Conservation (phyloP, 352 stramenopile species). For the Phytophthora agathidicida region DNA sequence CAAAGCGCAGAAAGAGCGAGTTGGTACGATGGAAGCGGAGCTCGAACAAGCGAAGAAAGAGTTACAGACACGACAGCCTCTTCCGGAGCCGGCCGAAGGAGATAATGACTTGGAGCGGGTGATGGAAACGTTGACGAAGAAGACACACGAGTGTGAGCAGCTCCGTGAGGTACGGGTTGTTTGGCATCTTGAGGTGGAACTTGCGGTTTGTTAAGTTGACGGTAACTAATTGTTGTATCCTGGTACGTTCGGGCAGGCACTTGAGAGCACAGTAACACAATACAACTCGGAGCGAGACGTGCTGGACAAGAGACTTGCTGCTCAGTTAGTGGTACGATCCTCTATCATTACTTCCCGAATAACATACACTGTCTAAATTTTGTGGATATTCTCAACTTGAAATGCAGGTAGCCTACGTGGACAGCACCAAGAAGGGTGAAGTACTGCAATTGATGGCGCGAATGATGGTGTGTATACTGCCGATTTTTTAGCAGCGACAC, state of each 20-base stretch:
- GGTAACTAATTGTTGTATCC: not conserved
- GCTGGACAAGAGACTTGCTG: slow-evolving; percentile 72
- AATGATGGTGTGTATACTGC: slow-evolving; percentile 59
- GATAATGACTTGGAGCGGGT: slow-evolving; percentile 59
- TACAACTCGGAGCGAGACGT: slow-evolving; percentile 65
- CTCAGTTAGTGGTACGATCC: slow-evolving; percentile 63
- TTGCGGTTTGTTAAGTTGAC: not conserved
- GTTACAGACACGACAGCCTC: slow-evolving; percentile 16
- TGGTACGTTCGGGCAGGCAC: slow-evolving; percentile 37
- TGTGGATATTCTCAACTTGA: not conserved
- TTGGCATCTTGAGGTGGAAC: no score
- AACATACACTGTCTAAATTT: not conserved
- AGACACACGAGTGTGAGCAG: slow-evolving; percentile 72
- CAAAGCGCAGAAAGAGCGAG: slow-evolving; percentile 55
- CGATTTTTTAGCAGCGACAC: not conserved
- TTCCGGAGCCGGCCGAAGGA: slow-evolving; percentile 2
- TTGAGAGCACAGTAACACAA: slow-evolving; percentile 63
- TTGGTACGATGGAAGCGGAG: slow-evolving; percentile 53
- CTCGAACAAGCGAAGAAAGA: slow-evolving; percentile 39
- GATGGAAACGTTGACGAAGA: slow-evolving; percentile 60
- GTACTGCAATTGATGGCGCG: slow-evolving; percentile 72
- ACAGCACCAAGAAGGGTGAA: slow-evolving; percentile 74
- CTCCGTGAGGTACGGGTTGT: slow-evolving; percentile 55
- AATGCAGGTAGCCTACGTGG: slow-evolving; percentile 67
- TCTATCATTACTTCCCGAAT: not conserved